Evolutionary conservation across 2,329 filamentous ascomycete genomes (phyloP).

Genomic region (Fusarium sp.): DNA sequence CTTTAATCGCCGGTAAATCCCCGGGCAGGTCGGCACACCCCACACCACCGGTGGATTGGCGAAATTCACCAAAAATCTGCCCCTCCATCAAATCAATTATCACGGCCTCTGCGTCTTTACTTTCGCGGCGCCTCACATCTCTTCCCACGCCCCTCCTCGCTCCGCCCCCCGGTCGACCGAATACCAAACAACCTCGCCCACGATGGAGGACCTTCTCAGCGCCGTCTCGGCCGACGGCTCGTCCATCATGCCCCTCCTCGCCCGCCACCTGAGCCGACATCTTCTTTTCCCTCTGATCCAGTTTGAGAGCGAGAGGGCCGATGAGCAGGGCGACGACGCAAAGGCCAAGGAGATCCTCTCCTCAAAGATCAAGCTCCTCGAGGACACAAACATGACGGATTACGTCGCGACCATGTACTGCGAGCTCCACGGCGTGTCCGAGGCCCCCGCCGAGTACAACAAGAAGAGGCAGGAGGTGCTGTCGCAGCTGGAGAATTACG

Average conservation of each 20-base stretch:
- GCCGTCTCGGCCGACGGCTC: slow-evolving; percentile 75
- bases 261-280: slow-evolving; percentile 93
- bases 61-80: slow-evolving; percentile 58
- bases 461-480: slow-evolving; percentile 92
- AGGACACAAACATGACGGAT: slow-evolving; percentile 99
- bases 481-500: slow-evolving; percentile 82
- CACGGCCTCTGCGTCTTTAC: slow-evolving; percentile 36
- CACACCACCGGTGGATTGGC: slow-evolving; percentile 54
- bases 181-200: slow-evolving; percentile 36
- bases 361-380: slow-evolving; percentile 92
- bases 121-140: slow-evolving; percentile 43
- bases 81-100: slow-evolving; percentile 51
- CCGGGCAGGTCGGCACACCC: slow-evolving; percentile 47
- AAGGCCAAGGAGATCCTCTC: slow-evolving; percentile 78
- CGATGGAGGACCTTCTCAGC: slow-evolving; percentile 57
- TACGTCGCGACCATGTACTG: slow-evolving; percentile 94
- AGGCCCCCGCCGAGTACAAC: slow-evolving; percentile 85
- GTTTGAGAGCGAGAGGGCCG: slow-evolving; percentile 85
- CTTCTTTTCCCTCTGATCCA: slow-evolving; percentile 96
- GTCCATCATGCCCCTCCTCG: slow-evolving; percentile 88
- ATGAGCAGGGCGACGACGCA: slow-evolving; percentile 73
- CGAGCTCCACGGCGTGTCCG: slow-evolving; percentile 84
- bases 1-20: slow-evolving; percentile 48
- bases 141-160: slow-evolving; percentile 23
- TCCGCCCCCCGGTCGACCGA: slow-evolving; percentile 20